phyloP scores from a whole-genome alignment of 192 early-diverging fungal species.

The Umbelopsis sp. region DNA sequence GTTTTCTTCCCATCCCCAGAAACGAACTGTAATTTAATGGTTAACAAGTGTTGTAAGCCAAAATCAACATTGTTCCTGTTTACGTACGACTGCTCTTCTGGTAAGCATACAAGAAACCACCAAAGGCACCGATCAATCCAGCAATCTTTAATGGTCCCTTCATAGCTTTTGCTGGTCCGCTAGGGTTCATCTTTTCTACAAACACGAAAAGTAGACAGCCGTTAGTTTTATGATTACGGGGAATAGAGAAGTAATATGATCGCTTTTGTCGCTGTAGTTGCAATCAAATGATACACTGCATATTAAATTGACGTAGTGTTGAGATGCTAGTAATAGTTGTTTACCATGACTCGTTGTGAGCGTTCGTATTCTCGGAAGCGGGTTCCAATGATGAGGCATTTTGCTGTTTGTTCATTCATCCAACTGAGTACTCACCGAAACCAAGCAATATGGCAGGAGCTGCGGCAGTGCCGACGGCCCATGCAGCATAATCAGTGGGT shows the following conservation, averaged over 20 bases:
- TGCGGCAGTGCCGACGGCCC: slow-evolving; percentile 61
- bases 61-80: neutral
- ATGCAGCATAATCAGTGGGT: slow-evolving; percentile 70
- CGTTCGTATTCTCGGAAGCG: no score
- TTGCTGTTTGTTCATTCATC: neutral
- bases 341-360: no score
- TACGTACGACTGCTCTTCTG: slow-evolving; percentile 71
- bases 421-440: slow-evolving; percentile 63
- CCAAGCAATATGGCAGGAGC: slow-evolving; percentile 76
- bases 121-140: slow-evolving; percentile 53
- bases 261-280: neutral
- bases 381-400: no score
- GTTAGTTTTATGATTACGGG: neutral
- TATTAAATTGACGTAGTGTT: no score
- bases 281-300: no score
- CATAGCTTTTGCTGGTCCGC: slow-evolving; percentile 48
- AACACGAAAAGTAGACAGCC: neutral
- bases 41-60: neutral
- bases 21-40: slow-evolving; percentile 65
- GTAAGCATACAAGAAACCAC: slow-evolving; percentile 83
- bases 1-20: slow-evolving; percentile 94
- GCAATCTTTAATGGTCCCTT: slow-evolving; percentile 57
- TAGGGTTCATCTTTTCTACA: slow-evolving; percentile 57
- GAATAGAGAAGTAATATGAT: neutral
- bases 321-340: no score